These are phyloP conservation scores for Graphilbum sp. DNA, from an alignment of 2,329 filamentous ascomycete species.

Conservation along the genomic window DNA sequence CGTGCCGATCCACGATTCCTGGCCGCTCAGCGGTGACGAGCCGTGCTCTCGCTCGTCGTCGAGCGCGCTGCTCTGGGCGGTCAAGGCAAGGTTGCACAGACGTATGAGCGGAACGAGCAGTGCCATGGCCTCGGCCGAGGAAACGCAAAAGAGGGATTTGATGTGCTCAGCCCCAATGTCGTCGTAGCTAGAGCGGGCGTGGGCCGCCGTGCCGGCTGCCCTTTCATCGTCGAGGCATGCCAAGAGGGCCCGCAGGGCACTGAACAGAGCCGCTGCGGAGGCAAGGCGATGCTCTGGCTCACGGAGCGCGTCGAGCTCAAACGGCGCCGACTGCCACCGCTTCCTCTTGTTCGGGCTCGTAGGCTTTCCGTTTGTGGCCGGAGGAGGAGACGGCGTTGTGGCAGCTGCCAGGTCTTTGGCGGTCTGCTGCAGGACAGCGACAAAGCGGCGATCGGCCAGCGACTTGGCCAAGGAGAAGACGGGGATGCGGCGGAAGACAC, in stretches of 20 bases:
- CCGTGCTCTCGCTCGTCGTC: background rate
- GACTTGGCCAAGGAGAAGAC: conserved; percentile 53
- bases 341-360: conserved; percentile 28
- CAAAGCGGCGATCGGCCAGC: conserved; percentile 53
- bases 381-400: conserved; percentile 7
- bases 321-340: conserved; percentile 19
- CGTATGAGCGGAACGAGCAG: conserved; percentile 28
- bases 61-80: conserved; percentile 6
- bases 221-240: conserved; percentile 22
- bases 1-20: conserved; percentile 30
- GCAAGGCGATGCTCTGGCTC: conserved; percentile 24
- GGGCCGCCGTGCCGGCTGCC: conserved; percentile 11
- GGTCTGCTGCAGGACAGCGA: conserved; percentile 47
- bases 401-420: conserved; percentile 37
- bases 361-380: background rate
- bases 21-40: conserved; percentile 15
- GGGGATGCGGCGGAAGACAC: conserved; percentile 48
- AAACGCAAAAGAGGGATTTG: conserved; percentile 36
- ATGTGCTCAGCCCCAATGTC: conserved; percentile 41
- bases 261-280: conserved; percentile 31
- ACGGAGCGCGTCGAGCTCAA: conserved; percentile 24
- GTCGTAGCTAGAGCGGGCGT: conserved; percentile 13
- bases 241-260: conserved; percentile 28
- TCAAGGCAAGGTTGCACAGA: conserved; percentile 26
- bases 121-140: conserved; percentile 28